Percentiles rank a stretch among this genome's conserved stretches.
Conservation (phyloP, 2,329 filamentous ascomycete species). For the Venturiaceae sp. region DNA sequence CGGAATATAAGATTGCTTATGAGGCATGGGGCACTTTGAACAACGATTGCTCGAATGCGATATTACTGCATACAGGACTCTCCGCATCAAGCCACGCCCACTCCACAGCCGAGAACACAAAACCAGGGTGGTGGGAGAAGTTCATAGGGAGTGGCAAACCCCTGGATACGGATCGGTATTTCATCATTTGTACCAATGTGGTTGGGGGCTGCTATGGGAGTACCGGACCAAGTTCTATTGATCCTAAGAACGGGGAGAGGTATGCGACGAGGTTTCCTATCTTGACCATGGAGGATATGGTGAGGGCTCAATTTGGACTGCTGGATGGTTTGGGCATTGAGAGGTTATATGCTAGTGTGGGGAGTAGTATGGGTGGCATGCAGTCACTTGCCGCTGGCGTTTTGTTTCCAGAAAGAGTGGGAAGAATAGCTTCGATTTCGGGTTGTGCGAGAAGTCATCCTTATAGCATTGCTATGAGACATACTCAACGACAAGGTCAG, state of each 20-base stretch:
- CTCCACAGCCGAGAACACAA: conserved; percentile 76
- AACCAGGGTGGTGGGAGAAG: conserved; percentile 97
- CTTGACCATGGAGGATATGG: conserved; percentile 95
- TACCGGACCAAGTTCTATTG: conserved; percentile 79
- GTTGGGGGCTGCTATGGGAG: conserved; percentile 93
- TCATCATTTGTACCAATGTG: conserved; percentile 93
- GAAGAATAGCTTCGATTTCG: conserved; percentile 77
- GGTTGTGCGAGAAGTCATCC: conserved; percentile 92
- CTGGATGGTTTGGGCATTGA: conserved; percentile 69
- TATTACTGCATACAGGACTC: conserved; percentile 85
- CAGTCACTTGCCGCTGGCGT: conserved; percentile 82
- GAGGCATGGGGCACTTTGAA: conserved; percentile 87
- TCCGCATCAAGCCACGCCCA: conserved; percentile 97
- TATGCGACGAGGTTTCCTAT: conserved; percentile 96
- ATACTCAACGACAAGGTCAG: conserved; percentile 76
- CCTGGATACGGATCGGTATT: conserved; percentile 84
- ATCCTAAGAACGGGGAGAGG: conserved; percentile 76
- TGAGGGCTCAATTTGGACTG: conserved; percentile 84
- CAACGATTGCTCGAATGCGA: conserved; percentile 71
- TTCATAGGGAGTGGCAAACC: conserved; percentile 86
- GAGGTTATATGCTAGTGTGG: conserved; percentile 83
- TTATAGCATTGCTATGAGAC: conserved; percentile 97
- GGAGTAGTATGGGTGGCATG: conserved; percentile 98
- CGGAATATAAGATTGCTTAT: conserved; percentile 82
- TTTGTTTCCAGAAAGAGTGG: conserved; percentile 72